A percentile compares a stretch with the other conserved stretches of the same genome.
These are phyloP conservation scores for Xylariaceae sp. DNA, from an alignment of 2,329 filamentous ascomycete species.

Conservation along the genomic window DNA sequence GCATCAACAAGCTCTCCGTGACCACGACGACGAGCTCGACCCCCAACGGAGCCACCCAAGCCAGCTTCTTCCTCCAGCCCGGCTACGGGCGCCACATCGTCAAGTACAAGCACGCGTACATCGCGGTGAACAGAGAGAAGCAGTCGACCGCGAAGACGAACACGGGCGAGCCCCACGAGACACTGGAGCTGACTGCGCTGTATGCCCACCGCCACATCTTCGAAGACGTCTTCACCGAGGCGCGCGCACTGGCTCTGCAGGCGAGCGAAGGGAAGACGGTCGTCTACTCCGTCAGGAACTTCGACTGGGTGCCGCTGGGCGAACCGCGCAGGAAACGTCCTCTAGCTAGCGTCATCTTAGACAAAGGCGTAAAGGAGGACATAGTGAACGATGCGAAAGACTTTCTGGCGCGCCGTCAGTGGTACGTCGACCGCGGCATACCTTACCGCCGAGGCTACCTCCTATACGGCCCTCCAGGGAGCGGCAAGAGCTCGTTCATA, in stretches of 20 bases:
- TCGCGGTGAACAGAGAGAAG: constrained; percentile 80
- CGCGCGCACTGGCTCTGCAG: constrained; percentile 71
- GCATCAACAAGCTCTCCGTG: constrained; percentile 55
- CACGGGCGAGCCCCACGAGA: constrained; percentile 89
- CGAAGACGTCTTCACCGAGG: constrained; percentile 82
- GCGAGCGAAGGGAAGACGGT: constrained; percentile 88
- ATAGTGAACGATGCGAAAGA: constrained; percentile 77
- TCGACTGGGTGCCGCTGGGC: constrained; percentile 81
- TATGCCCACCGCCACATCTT: constrained; percentile 88
- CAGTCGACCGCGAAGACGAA: constrained; percentile 75
- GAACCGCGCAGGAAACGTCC: constrained; percentile 81
- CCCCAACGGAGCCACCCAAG: constrained; percentile 63
- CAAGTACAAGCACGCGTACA: constrained; percentile 80
- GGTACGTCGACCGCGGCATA: constrained; percentile 93
- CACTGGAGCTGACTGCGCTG: constrained; percentile 83
- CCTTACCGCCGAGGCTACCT: constrained; percentile 88
- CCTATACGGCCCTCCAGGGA: constrained; percentile 82
- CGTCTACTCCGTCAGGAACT: constrained; percentile 79
- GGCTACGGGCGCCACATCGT: constrained; percentile 87
- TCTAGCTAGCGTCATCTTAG: constrained; percentile 78
- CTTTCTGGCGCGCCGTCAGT: constrained; percentile 71
- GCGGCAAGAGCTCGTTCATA: constrained; percentile 93
- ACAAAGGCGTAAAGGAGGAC: constrained; percentile 80
- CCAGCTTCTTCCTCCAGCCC: constrained; percentile 82
- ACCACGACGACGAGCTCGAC: constrained; percentile 50